Percentiles rank a stretch among this genome's conserved stretches.
These are phyloP conservation scores for Oenanthe sinensis DNA, from an alignment of 129 eudicot species.

Conservation along the genomic window DNA sequence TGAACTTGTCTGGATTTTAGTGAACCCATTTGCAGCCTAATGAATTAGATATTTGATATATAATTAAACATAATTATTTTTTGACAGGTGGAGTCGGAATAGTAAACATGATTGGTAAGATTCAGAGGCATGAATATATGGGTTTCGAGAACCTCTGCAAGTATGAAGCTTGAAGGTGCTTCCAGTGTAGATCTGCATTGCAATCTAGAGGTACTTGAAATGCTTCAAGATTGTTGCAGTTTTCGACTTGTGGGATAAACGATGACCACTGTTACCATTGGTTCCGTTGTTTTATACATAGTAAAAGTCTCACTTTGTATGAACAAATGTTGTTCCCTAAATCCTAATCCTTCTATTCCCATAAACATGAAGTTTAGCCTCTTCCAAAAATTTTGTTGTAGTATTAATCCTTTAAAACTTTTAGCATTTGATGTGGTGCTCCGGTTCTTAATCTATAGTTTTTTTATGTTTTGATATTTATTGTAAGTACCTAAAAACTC, in stretches of 20 bases:
- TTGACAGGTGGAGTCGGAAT: slow-evolving; percentile 90
- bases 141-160: slow-evolving; percentile 93
- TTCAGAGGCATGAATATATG: slow-evolving; percentile 74
- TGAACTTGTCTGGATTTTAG: neutral
- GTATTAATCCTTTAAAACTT: neutral
- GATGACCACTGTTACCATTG: neutral
- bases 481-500: neutral
- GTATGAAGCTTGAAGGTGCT: slow-evolving; percentile 30
- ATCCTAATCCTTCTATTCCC: neutral
- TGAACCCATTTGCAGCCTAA: neutral
- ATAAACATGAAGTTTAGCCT: neutral
- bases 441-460: neutral
- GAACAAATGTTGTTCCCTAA: neutral
- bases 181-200: neutral
- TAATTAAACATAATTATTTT: neutral
- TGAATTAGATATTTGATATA: neutral
- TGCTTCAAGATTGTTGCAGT: neutral
- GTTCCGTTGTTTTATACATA: neutral
- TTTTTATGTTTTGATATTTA: neutral
- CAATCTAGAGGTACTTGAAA: neutral
- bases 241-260: neutral
- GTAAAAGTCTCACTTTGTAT: neutral
- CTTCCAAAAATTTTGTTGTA: neutral
- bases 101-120: slow-evolving; percentile 74
- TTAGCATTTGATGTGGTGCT: neutral